Evolutionary conservation across 2,329 filamentous ascomycete genomes (phyloP), one percentile per base, ranked within the genome.

Genomic region (Fusarium verrucosum): DNA sequence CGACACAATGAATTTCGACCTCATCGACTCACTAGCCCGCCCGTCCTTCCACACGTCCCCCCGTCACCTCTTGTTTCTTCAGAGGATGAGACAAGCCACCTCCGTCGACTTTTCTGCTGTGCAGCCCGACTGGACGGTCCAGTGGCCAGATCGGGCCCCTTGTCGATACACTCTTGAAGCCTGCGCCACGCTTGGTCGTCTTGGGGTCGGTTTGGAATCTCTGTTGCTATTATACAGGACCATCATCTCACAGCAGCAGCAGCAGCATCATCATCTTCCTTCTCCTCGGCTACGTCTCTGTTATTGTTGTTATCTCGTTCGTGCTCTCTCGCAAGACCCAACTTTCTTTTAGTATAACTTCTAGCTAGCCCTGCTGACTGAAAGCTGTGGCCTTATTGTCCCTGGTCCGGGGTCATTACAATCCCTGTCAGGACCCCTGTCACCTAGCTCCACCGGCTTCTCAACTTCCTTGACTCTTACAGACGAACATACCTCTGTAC

Each of bases 81-180:
- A 65, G 58, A 59, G 61, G 56, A 70, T 72, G 69, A 72, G 70
- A 72, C 70, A 72, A 71, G 70, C 70, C 70, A 72, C 58, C 53
- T 71, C 53, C 61, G 65, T 56, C 57, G 54, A 58, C 53, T 32
- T 62, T 52, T 38, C 69, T 70, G 66, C 57, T 66, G 68, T 70
- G 68, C 66, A 72, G 68, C 61, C 70, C 58, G 57, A 72, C 58
- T 72, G 66, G 66, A 61, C 43, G 66, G 70, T 68, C 58, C 66
- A 69, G 63, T 71, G 69, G 61, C 56, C 66, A 58, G 70, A 72
- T 70, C 68, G 68, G 64, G 58, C 59, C 65, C 69, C 69, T 66
- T 66, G 61, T 59, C 66, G 63, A 72, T 72, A 70, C 65, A 70
- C 50, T 71, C 64, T 67, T 70, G 66, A 70, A 58, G 64, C 54